Conservation (phyloP, 1,139 yeast species). For the Blastobotrys ciferrii region DNA sequence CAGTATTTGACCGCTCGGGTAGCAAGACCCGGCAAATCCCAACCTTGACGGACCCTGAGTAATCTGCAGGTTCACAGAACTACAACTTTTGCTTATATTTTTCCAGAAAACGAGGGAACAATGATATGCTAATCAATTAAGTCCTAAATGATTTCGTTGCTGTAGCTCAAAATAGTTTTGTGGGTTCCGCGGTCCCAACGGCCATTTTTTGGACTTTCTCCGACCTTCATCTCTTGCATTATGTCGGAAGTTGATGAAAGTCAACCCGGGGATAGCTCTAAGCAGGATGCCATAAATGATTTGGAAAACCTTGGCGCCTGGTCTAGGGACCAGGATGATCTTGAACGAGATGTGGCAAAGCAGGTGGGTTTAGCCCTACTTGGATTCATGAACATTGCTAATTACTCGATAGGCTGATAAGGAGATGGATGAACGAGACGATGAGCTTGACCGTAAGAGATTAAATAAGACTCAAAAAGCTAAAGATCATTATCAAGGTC, state of each 20-base stretch:
- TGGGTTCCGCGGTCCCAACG: too few relatives aligned
- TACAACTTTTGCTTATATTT: too few relatives aligned
- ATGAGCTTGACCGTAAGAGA: conserved; percentile 72
- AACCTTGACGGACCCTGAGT: too few relatives aligned
- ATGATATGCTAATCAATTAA: too few relatives aligned
- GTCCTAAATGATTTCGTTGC: too few relatives aligned
- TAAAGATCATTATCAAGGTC: conserved; percentile 42
- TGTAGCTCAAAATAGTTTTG: too few relatives aligned
- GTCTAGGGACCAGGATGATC: conserved; percentile 63
- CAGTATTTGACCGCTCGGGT: too few relatives aligned
- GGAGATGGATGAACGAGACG: conserved; percentile 58
- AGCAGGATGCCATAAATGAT: conserved; percentile 11
- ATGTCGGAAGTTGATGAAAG: background rate
- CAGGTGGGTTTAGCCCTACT: conserved; percentile 24
- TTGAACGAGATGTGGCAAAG: conserved; percentile 68
- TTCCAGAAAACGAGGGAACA: too few relatives aligned
- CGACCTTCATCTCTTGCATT: too few relatives aligned
- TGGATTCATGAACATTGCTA: conserved; percentile 7
- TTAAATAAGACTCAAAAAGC: conserved; percentile 57
- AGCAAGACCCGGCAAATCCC: too few relatives aligned
- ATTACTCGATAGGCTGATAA: conserved; percentile 52
- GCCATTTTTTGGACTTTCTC: too few relatives aligned
- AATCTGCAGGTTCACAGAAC: too few relatives aligned
- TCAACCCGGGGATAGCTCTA: background rate
- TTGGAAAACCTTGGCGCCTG: conserved; percentile 34